phyloP scores from a whole-genome alignment of 2,329 filamentous ascomycete genomes.

The Fusarium sarcochroum region DNA sequence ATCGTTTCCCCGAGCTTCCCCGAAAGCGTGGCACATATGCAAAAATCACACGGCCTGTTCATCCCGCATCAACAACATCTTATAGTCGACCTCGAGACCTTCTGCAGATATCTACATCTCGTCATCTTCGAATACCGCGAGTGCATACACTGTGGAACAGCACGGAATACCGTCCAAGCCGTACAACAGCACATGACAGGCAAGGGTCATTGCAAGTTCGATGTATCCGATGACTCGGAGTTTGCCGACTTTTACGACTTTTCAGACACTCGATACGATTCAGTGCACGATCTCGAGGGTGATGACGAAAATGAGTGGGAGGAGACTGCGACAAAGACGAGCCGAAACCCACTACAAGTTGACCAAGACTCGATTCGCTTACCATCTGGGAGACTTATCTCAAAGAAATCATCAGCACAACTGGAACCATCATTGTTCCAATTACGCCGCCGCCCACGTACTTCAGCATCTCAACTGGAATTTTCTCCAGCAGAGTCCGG shows the following conservation, averaged over 20 bases:
- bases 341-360: neutral
- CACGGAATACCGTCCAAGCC: neutral
- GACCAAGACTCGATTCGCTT: constrained; percentile 5
- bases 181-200: constrained; percentile 23
- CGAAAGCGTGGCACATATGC: constrained; percentile 19
- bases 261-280: fast-evolving
- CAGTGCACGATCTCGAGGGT: fast-evolving
- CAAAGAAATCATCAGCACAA: constrained; percentile 11
- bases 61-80: constrained; percentile 8
- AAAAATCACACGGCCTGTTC: constrained; percentile 7
- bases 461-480: neutral
- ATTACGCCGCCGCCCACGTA: fast-evolving
- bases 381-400: constrained; percentile 14
- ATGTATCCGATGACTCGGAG: neutral
- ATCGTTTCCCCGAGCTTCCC: neutral
- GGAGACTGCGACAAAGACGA: fast-evolving
- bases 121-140: constrained; percentile 11
- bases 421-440: neutral
- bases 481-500: neutral
- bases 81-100: constrained; percentile 10
- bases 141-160: constrained; percentile 16
- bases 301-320: fast-evolving
- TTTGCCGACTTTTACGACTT: constrained; percentile 28
- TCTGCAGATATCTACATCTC: neutral
- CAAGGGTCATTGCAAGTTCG: constrained; percentile 26